phyloP scores from a whole-genome alignment of 371 early-diverging fungal species.

The Globomyces sp. region DNA sequence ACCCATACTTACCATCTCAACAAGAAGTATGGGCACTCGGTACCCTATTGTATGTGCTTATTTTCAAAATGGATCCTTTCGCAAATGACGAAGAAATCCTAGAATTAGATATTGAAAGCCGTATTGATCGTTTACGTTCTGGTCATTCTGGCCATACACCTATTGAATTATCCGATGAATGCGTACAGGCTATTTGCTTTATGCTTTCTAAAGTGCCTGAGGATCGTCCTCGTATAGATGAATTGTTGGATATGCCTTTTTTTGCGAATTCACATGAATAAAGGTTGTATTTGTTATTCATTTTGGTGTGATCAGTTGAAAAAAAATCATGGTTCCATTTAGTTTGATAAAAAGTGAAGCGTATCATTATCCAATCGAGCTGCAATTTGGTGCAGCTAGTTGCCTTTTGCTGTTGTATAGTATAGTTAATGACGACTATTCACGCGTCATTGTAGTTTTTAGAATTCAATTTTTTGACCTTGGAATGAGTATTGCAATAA shows the following conservation, averaged over 20 bases:
- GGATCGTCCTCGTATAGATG: constrained; percentile 28
- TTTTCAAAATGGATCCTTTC: constrained; percentile 54
- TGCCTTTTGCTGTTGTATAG: no score
- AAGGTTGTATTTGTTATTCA: no score
- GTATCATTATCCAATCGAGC: no score
- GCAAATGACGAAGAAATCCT: constrained; percentile 44
- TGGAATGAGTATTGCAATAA: no score
- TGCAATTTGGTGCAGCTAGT: no score
- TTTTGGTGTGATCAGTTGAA: no score
- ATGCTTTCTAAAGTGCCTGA: constrained; percentile 42
- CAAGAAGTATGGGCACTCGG: constrained; percentile 56
- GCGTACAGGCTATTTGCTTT: constrained; percentile 26
- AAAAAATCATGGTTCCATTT: no score
- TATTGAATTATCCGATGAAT: constrained; percentile 33
- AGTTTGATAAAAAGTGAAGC: no score
- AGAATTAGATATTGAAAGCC: constrained; percentile 32
- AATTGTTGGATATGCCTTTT: constrained; percentile 31
- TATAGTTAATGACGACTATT: no score
- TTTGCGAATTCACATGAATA: constrained; percentile 1
- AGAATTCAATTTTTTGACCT: no score
- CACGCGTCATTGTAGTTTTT: no score
- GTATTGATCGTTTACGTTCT: constrained; percentile 26
- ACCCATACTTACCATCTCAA: constrained; percentile 36
- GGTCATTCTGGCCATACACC: constrained; percentile 4
- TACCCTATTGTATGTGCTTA: constrained; percentile 49